phyloP scores from a whole-genome alignment of 2,329 filamentous ascomycete species.

The Epichloe bromicola region DNA sequence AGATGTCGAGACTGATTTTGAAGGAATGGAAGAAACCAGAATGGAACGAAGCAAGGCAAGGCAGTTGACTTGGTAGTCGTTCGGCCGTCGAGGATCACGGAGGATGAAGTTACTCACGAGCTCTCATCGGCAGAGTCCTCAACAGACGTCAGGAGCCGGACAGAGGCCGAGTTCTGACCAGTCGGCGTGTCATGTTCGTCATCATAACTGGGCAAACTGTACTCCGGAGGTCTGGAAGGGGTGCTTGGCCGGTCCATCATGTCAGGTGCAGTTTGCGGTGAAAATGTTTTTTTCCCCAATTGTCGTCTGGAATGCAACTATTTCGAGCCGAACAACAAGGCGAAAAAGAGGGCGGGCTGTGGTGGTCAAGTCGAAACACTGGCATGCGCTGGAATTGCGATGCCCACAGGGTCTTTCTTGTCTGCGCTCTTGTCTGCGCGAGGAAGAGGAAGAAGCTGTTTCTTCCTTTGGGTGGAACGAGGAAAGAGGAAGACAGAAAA shows the following conservation, averaged over 20 bases:
- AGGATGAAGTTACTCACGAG: slow-evolving; percentile 39
- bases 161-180: slow-evolving; percentile 36
- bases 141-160: slow-evolving; percentile 49
- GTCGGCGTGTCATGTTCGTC: slow-evolving; percentile 38
- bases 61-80: background rate
- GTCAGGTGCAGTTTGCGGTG: background rate
- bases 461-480: background rate
- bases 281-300: background rate
- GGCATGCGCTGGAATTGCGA: background rate
- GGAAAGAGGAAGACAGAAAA: background rate
- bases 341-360: background rate
- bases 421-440: too few species aligned
- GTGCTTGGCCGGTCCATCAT: slow-evolving; percentile 38
- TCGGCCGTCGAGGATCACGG: background rate
- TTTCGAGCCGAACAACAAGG: background rate
- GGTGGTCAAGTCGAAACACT: background rate
- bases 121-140: slow-evolving; percentile 39
- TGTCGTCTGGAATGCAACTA: slow-evolving; percentile 16
- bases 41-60: background rate
- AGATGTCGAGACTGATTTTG: background rate
- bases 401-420: background rate
- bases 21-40: background rate
- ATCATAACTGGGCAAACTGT: slow-evolving; percentile 43
- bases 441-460: background rate
- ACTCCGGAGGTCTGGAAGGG: slow-evolving; percentile 42